Evolutionary conservation across 2,329 filamentous ascomycete species (phyloP).

Genomic region (Huntiella decipiens): DNA sequence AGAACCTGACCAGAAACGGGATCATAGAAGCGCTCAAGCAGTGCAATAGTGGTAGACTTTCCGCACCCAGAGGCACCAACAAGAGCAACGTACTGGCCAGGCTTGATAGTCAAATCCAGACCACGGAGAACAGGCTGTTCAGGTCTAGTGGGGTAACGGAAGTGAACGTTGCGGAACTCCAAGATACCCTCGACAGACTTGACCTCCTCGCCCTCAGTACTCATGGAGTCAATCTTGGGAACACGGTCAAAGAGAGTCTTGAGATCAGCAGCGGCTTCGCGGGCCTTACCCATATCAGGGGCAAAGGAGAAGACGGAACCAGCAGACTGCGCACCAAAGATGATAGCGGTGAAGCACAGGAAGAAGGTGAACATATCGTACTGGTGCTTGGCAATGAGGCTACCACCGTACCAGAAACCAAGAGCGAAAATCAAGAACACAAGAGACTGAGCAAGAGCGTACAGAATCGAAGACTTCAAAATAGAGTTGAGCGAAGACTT

Average conservation of each 20-base stretch:
- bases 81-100: constrained; percentile 69
- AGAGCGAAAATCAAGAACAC: constrained; percentile 71
- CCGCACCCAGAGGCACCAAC: constrained; percentile 91
- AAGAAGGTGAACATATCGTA: constrained; percentile 80
- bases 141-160: constrained; percentile 78
- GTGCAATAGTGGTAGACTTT: constrained; percentile 80
- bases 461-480: constrained; percentile 57
- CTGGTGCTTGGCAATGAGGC: constrained; percentile 48
- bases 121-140: constrained; percentile 85
- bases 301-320: constrained; percentile 79
- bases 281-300: constrained; percentile 84
- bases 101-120: constrained; percentile 52
- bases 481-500: constrained; percentile 52
- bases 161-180: constrained; percentile 84
- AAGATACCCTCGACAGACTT: constrained; percentile 52
- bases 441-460: constrained; percentile 67
- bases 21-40: constrained; percentile 90
- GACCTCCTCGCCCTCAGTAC: constrained; percentile 43
- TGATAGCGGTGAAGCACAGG: constrained; percentile 68
- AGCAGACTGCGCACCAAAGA: constrained; percentile 83
- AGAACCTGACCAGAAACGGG: constrained; percentile 62
- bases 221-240: constrained; percentile 71
- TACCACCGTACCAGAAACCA: constrained; percentile 84
- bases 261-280: constrained; percentile 61
- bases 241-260: constrained; percentile 69